These are phyloP conservation scores for Talaromyces borbonicus DNA, from an alignment of 495 filamentous ascomycete species.

Conservation along the genomic window DNA sequence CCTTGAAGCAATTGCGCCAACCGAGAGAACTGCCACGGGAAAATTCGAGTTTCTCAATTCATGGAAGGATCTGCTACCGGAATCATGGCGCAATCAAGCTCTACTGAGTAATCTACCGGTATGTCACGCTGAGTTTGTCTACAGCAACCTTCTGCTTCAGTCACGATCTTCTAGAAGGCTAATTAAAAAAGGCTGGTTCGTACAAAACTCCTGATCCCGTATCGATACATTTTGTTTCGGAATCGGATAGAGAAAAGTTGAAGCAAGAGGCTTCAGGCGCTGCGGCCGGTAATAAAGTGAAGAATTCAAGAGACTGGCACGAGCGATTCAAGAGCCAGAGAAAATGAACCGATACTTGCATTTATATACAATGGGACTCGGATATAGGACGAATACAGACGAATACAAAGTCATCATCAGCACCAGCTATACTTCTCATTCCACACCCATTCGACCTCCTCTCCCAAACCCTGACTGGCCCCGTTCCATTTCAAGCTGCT, in stretches of 20 bases:
- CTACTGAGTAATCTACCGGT: constrained; percentile 36
- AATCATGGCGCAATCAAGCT: constrained; percentile 46
- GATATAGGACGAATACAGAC: too few relatives aligned
- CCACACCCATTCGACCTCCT: constrained; percentile 68
- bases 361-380: too few relatives aligned
- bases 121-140: constrained; percentile 5
- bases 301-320: constrained; percentile 73
- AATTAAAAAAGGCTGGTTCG: constrained; percentile 17
- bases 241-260: constrained; percentile 24
- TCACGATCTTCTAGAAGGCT: not conserved
- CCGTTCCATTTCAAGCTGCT: constrained; percentile 56
- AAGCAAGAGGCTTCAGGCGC: constrained; percentile 22
- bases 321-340: constrained; percentile 60
- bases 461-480: constrained; percentile 31
- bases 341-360: too few relatives aligned
- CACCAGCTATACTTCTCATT: constrained; percentile 97
- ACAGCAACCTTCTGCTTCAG: not conserved
- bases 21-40: constrained; percentile 22
- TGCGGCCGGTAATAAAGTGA: constrained; percentile 30
- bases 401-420: too few relatives aligned
- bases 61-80: constrained; percentile 51
- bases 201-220: constrained; percentile 32
- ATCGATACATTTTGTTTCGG: constrained; percentile 27
- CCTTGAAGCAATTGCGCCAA: constrained; percentile 39
- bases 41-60: constrained; percentile 38